Evolutionary conservation across 1,284 basidiomycete genomes (phyloP).

Genomic region (Apiotrichum siamense): DNA sequence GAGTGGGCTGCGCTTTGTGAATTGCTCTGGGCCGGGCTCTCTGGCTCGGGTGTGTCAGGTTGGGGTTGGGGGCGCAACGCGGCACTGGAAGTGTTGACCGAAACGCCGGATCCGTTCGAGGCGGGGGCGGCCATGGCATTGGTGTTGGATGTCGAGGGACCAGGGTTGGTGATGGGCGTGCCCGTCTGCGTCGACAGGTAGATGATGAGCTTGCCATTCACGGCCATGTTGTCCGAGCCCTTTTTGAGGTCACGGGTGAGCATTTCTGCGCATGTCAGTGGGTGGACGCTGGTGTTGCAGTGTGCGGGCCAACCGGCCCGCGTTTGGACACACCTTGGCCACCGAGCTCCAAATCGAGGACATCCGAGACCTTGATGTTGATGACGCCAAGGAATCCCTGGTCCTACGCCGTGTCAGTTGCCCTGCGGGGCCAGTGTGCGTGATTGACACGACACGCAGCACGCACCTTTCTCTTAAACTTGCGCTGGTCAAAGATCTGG

Average conservation of each 20-base stretch:
- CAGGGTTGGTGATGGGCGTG: constrained; percentile 68
- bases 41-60: constrained; percentile 16
- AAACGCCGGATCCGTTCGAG: constrained; percentile 24
- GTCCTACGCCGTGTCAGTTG: constrained; percentile 49
- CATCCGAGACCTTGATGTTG: constrained; percentile 81
- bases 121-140: constrained; percentile 29
- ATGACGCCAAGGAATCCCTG: constrained; percentile 93
- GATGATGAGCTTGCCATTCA: constrained; percentile 77
- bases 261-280: constrained; percentile 54
- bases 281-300: not conserved
- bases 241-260: constrained; percentile 76
- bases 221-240: constrained; percentile 77
- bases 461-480: constrained; percentile 73
- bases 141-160: constrained; percentile 46
- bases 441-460: not conserved
- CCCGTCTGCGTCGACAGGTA: constrained; percentile 74
- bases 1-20: not conserved
- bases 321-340: constrained; percentile 74
- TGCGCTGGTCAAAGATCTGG: constrained; percentile 94
- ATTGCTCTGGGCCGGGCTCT: constrained; percentile 10
- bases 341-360: constrained; percentile 80
- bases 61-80: constrained; percentile 4
- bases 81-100: constrained; percentile 40
- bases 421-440: not conserved
- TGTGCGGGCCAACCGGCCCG: too few relatives aligned